Evolutionary conservation across 805 yeast species (phyloP).

Genomic region (Starmerella apicola): DNA sequence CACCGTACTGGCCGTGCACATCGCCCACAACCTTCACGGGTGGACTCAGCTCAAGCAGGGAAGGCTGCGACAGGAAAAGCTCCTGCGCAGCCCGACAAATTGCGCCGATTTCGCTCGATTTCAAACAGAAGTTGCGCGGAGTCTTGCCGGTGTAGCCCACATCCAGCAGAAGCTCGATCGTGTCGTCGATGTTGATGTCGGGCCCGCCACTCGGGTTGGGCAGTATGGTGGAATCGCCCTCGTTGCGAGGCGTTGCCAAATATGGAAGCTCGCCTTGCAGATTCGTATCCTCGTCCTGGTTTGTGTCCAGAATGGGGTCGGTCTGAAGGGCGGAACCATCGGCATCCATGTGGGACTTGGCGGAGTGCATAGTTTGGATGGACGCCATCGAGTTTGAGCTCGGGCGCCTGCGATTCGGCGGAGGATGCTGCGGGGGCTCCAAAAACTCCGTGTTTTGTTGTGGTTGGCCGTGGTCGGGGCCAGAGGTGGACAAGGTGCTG

Average conservation of each 20-base stretch:
- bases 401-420: constrained; percentile 8
- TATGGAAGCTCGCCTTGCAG: constrained; percentile 21
- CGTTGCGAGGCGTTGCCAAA: constrained; percentile 21
- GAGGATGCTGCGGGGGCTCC: not conserved
- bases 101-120: constrained; percentile 75
- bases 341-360: constrained; percentile 8
- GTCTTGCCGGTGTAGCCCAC: constrained; percentile 94
- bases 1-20: constrained; percentile 94
- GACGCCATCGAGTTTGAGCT: constrained; percentile 14
- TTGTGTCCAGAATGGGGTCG: not conserved
- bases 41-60: constrained; percentile 72
- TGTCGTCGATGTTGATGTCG: constrained; percentile 61
- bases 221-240: constrained; percentile 24
- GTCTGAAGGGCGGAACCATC: not conserved
- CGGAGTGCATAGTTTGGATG: constrained; percentile 19
- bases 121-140: constrained; percentile 73
- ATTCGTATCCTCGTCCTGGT: constrained; percentile 2
- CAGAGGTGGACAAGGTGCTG: constrained; percentile 3
- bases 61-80: constrained; percentile 79
- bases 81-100: constrained; percentile 84
- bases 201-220: constrained; percentile 24
- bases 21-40: constrained; percentile 86
- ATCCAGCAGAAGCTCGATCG: constrained; percentile 81
- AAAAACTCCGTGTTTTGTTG: not conserved
- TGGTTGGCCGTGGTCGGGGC: not conserved